phyloP scores from a whole-genome alignment of 1,284 basidiomycete genomes.

The Naganishia albida region DNA sequence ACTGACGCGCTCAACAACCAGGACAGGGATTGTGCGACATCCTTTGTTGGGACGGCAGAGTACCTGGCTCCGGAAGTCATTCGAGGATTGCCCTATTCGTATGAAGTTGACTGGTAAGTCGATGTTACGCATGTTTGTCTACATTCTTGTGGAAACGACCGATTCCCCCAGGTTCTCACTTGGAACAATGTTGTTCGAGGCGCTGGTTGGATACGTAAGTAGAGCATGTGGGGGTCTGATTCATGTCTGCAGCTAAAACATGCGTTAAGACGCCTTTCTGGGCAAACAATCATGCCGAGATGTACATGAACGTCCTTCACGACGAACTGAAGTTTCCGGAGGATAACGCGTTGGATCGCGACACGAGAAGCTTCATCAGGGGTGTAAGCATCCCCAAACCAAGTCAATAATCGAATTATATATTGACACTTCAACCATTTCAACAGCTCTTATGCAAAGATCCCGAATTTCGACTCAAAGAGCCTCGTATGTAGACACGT shows the following conservation, averaged over 20 bases:
- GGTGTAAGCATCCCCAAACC: conserved; percentile 62
- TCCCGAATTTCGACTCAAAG: conserved; percentile 83
- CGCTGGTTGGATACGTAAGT: conserved; percentile 57
- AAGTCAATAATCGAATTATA: no score
- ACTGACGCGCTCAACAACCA: conserved; percentile 6
- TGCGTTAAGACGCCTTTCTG: conserved; percentile 79
- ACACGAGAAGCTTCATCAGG: conserved; percentile 91
- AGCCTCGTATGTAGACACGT: conserved; percentile 61
- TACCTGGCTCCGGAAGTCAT: conserved; percentile 92
- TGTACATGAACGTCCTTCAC: conserved; percentile 88
- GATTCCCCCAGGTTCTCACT: conserved; percentile 71
- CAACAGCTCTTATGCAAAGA: conserved; percentile 82
- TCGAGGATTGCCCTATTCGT: conserved; percentile 84
- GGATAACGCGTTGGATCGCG: conserved; percentile 84
- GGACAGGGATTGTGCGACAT: conserved; percentile 34
- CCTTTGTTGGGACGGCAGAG: conserved; percentile 58
- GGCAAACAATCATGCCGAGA: conserved; percentile 89
- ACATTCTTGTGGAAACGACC: no score
- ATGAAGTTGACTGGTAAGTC: conserved; percentile 81
- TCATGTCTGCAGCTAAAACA: neutral
- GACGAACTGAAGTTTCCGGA: conserved; percentile 86
- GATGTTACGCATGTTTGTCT: no score
- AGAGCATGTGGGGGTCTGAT: conserved; percentile 1
- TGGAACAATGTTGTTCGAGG: conserved; percentile 95
- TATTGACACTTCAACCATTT: conserved; percentile 16